Base-by-base conservation (phyloP, 1,284 basidiomycete species). In the Limonomyces culmigenus region DNA sequence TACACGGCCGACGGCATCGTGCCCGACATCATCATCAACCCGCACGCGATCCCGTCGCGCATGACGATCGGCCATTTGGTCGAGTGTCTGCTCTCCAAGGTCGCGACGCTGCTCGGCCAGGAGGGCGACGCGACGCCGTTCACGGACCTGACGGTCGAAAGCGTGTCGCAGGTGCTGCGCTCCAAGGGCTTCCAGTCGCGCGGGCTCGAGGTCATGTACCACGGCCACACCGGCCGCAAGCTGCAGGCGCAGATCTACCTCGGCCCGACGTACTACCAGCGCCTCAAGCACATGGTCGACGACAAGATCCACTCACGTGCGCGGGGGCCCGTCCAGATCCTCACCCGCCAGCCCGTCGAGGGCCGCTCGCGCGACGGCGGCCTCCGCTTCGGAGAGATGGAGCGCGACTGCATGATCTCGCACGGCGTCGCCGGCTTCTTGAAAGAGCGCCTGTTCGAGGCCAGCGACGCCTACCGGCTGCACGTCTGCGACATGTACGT, bases 31-130 rank as follows among this genome's bases (percentile, higher is more conserved):
- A 76, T 99, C 63, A 98, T 99, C 61, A 99, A 99, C 52, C 93
- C 93, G 21, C 93, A 99, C 59, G 95, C 93, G 50, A 97, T 99
- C 60, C 93, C 93, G 4, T 97, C 93, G 41, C 93, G 95, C 63
- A 99, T 98, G 93, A 99, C 93, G 12, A 98, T 99, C 51, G 93
- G 93, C 12, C 95, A 99, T 61, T 77, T 99, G 70, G 92, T 99
- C 52, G 93, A 99, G 59, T 96, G 92, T 74, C 63, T 98, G 34
- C 63, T 98, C 33, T 91, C 86, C 21, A 99, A 99, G 56, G 81
- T 99, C 1, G 89, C 93, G 1, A 96, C 95, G 2, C 70, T 98
- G 41, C 85, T 89, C 36, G 93, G 95, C 30, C 84, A 89, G 43
- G 93, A 97, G 56, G 93, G 93, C 45, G 93, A 99, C 51, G 93